Percentiles rank a stretch among this genome's conserved stretches.
Conservation (phyloP, 306 rosid genomes). For the Medicago lupulina region DNA sequence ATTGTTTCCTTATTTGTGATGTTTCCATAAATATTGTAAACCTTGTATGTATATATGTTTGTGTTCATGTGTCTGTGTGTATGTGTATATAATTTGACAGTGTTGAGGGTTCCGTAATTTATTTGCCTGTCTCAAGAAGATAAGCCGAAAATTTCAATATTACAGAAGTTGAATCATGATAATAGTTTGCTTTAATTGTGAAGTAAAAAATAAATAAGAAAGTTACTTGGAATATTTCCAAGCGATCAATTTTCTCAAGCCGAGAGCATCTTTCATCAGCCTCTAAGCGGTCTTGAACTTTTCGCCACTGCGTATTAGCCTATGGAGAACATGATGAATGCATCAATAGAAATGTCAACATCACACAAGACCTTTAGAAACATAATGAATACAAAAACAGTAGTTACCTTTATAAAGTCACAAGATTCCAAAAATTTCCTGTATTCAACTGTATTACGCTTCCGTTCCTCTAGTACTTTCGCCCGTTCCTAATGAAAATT, state of each 20-base stretch:
- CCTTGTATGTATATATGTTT: background rate
- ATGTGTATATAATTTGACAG: background rate
- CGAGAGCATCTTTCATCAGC: constrained; percentile 90
- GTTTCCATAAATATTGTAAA: constrained; percentile 12
- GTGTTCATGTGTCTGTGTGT: background rate
- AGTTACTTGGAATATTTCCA: constrained; percentile 80
- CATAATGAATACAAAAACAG: constrained; percentile 21
- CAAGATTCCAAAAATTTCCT: constrained; percentile 84
- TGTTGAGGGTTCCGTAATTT: constrained; percentile 15
- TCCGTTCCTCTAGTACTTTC: constrained; percentile 77
- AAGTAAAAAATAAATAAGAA: constrained; percentile 11
- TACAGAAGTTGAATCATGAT: constrained; percentile 22
- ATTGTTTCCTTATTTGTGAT: background rate
- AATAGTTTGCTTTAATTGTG: constrained; percentile 27
- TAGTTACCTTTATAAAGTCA: constrained; percentile 82
- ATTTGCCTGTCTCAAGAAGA: background rate
- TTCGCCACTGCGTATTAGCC: constrained; percentile 96
- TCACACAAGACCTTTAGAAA: constrained; percentile 35
- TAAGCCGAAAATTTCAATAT: constrained; percentile 26
- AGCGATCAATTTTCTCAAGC: constrained; percentile 85
- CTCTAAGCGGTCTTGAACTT: constrained; percentile 91
- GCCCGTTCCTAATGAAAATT: constrained; percentile 71
- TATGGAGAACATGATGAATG: constrained; percentile 45
- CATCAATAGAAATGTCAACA: constrained; percentile 36
- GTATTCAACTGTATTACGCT: constrained; percentile 65